Conservation (phyloP, 1,139 yeast genomes). For the Meyerozyma carpophila region DNA sequence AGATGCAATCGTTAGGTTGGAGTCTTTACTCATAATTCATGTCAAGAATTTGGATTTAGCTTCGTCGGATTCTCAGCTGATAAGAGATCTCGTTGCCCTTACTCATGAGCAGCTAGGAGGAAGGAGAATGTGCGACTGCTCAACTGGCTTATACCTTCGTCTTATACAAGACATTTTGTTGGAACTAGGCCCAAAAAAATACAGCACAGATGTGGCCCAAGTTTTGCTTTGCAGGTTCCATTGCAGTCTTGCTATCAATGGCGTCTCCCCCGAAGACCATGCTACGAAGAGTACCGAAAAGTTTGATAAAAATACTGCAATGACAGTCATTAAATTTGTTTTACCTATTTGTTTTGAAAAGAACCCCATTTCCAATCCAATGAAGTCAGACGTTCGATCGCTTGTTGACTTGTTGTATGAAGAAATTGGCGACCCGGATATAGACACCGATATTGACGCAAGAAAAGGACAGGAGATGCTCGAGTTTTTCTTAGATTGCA, state of each 20-base stretch:
- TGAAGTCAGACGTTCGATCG: constrained; percentile 65
- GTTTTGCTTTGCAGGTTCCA: constrained; percentile 76
- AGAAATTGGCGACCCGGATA: constrained; percentile 64
- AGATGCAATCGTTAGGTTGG: constrained; percentile 43
- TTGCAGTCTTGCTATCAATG: constrained; percentile 53
- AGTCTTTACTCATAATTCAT: constrained; percentile 34
- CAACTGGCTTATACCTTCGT: constrained; percentile 57
- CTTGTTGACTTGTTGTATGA: constrained; percentile 70
- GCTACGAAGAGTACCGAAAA: constrained; percentile 41
- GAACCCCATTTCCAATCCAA: constrained; percentile 52
- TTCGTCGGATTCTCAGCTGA: constrained; percentile 5
- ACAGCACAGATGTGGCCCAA: constrained; percentile 55
- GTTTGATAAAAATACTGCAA: constrained; percentile 41
- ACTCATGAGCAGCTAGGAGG: constrained; percentile 74
- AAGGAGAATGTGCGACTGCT: constrained; percentile 62
- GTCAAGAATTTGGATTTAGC: constrained; percentile 17
- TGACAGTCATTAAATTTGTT: constrained; percentile 54
- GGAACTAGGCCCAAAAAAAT: constrained; percentile 35
- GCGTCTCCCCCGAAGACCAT: constrained; percentile 64
- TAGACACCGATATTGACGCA: constrained; percentile 28
- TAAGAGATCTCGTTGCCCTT: constrained; percentile 45
- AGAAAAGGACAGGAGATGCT: constrained; percentile 40
- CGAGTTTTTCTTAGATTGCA: constrained; percentile 47
- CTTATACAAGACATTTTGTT: constrained; percentile 54
- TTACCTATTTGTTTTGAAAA: constrained; percentile 57